Base-by-base conservation (phyloP, 1,284 basidiomycete genomes). In the Fomes fomentarius region DNA sequence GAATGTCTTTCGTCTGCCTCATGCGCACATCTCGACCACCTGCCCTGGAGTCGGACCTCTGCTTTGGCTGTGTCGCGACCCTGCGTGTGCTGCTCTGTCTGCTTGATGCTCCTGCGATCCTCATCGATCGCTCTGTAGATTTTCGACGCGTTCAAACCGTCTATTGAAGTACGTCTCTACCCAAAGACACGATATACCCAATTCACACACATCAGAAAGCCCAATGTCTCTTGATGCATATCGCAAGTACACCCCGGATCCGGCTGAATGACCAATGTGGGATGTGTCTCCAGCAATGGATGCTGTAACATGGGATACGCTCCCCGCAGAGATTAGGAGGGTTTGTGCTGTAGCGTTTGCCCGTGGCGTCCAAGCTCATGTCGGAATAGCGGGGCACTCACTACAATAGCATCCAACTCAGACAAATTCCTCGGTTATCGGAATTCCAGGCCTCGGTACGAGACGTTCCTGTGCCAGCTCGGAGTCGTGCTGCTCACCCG, bases 311-410 rank as follows among this genome's bases (percentile, higher is more conserved):
- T 91, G 89, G 89, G 79, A 83, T n/a, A 75, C 76, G 1, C 65
- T 91, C 1, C 82, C 87, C 1, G 44, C 59, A 4, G 89, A 90
- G 65, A 64, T 91, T 19, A 81, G 76, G 50, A 87, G 86, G 74
- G 89, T 84, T 17, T 15, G 71, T 64, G 14, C 2, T 5, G 49
- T 21, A 5, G 26, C 57, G 52, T 28, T 47, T n/a, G 19, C 2
- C 15, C 11, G 19, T 8, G 9, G 24, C 17, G 33, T 11, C 15
- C 21, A 12, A 5, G 11, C 28, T 47, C 15, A 35, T 14, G 48
- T 52, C 31, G 11, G 30, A 57, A 26, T 41, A 90, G 88, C 74
- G 87, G 61, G 80, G 82, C 49, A 86, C 90, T 47, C 72, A 81
- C 56, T 73, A 82, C 48, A 87, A 75, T 58, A 73, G 80, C 25